Evolutionary conservation across 2,329 filamentous ascomycete species (phyloP).

Genomic region (Colletotrichum abscissum): DNA sequence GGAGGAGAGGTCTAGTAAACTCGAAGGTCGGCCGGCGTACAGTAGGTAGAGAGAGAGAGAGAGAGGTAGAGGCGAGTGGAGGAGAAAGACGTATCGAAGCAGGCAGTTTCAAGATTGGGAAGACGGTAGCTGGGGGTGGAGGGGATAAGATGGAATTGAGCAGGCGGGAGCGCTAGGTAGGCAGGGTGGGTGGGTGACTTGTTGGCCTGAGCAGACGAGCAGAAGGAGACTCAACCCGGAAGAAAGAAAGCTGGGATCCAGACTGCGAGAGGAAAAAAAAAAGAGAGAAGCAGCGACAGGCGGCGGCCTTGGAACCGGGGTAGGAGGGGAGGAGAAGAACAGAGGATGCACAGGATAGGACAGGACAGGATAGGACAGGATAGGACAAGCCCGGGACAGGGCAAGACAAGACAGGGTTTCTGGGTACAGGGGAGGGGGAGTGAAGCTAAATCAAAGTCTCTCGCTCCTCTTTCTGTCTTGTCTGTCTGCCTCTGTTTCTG

Average conservation of each 20-base stretch:
- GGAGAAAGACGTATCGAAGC: constrained; percentile 15
- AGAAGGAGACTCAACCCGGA: neutral
- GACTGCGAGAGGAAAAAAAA: neutral
- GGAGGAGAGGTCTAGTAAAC: constrained; percentile 25
- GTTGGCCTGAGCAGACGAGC: constrained; percentile 22
- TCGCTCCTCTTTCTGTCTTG: neutral
- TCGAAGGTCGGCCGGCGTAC: constrained; percentile 10
- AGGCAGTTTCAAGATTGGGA: constrained; percentile 31
- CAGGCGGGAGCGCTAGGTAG: constrained; percentile 28
- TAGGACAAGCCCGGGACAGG: constrained; percentile 26
- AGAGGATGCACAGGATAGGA: neutral
- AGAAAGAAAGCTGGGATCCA: neutral
- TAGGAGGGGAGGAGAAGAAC: neutral
- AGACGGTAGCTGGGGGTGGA: constrained; percentile 34
- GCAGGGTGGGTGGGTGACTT: constrained; percentile 14
- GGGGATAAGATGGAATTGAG: constrained; percentile 37
- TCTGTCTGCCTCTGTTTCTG: neutral
- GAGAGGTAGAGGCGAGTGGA: constrained; percentile 24
- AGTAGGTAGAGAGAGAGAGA: neutral
- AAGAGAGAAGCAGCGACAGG: constrained; percentile 6
- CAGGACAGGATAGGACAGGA: neutral
- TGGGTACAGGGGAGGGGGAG: constrained; percentile 14
- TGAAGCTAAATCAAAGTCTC: constrained; percentile 7
- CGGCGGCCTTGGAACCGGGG: constrained; percentile 23
- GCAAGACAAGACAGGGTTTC: constrained; percentile 31